Conservation (phyloP, 257 asterid species). For the Gentiana macrophylla region DNA sequence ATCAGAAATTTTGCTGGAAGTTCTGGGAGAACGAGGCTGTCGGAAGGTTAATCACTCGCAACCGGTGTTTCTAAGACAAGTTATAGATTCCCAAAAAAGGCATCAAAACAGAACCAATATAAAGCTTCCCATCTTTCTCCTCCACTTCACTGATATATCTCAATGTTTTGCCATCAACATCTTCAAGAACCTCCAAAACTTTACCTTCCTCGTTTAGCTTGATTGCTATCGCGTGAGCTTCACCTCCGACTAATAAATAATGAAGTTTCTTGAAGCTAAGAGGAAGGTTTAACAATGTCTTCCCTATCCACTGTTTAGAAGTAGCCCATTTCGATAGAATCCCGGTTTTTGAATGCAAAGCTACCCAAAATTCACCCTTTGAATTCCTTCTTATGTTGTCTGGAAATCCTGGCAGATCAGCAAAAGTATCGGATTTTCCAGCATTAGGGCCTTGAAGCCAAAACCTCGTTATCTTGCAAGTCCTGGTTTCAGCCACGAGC, state of each 20-base stretch:
- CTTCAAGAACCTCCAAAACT: conserved; percentile 50
- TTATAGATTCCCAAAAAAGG: conserved; percentile 44
- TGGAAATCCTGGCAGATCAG: conserved; percentile 49
- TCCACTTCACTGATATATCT: conserved; percentile 63
- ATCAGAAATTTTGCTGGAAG: neutral
- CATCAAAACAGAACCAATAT: conserved; percentile 58
- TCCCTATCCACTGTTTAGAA: conserved; percentile 36
- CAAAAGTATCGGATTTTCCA: conserved; percentile 33
- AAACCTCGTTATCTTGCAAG: conserved; percentile 19
- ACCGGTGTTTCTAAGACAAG: conserved; percentile 9
- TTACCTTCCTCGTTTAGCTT: conserved; percentile 46
- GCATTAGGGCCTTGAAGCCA: conserved; percentile 57
- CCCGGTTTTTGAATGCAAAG: conserved; percentile 41
- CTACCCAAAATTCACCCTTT: conserved; percentile 70
- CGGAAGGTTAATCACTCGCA: neutral
- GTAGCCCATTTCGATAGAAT: conserved; percentile 18
- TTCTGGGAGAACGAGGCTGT: neutral
- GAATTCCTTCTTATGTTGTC: conserved; percentile 61
- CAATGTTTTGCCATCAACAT: conserved; percentile 39
- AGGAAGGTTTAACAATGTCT: conserved; percentile 32
- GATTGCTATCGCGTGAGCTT: conserved; percentile 50
- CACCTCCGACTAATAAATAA: conserved; percentile 47
- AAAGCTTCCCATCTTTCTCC: conserved; percentile 54
- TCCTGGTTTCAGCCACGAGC: conserved; percentile 38
- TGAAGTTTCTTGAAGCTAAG: conserved; percentile 45